phyloP scores from a whole-genome alignment of 257 asterid genomes.

The Linaria vulgaris region DNA sequence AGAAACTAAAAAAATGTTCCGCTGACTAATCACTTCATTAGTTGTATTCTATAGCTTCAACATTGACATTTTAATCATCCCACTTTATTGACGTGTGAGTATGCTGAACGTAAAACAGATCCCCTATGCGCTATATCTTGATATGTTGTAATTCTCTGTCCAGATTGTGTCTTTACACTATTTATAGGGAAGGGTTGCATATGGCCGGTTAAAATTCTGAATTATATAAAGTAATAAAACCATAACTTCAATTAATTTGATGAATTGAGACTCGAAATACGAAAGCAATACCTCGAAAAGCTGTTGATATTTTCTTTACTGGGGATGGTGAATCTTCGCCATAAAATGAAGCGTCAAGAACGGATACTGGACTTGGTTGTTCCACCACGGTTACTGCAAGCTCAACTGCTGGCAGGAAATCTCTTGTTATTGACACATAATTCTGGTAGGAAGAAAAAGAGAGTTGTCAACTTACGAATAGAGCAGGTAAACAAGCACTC shows the following conservation, averaged over 20 bases:
- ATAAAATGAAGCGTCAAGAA: slow-evolving; percentile 72
- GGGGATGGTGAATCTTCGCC: slow-evolving; percentile 90
- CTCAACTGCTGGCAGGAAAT: slow-evolving; percentile 47
- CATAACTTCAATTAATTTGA: slow-evolving; percentile 21
- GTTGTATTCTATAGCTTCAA: too few relatives aligned
- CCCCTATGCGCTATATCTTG: slow-evolving; percentile 19
- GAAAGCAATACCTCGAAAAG: slow-evolving; percentile 69
- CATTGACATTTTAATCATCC: too few relatives aligned
- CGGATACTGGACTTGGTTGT: slow-evolving; percentile 96
- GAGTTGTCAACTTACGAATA: slow-evolving; percentile 31
- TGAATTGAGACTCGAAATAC: slow-evolving; percentile 25
- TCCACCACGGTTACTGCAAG: slow-evolving; percentile 48
- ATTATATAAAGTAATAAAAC: slow-evolving; percentile 4
- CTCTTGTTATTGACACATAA: slow-evolving; percentile 38
- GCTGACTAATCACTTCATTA: too few relatives aligned
- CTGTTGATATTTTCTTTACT: slow-evolving; percentile 64
- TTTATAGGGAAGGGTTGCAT: slow-evolving; percentile 12
- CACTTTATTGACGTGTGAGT: slow-evolving; percentile 4
- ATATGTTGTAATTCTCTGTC: slow-evolving; percentile 18
- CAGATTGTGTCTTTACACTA: too few relatives aligned
- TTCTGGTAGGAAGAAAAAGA: slow-evolving; percentile 43
- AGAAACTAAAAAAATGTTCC: not conserved
- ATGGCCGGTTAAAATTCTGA: slow-evolving; percentile 11
- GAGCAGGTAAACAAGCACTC: slow-evolving; percentile 7
- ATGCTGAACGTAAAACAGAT: slow-evolving; percentile 6